phyloP scores from a whole-genome alignment of 306 rosid genomes.

The Fragaria iinumae region DNA sequence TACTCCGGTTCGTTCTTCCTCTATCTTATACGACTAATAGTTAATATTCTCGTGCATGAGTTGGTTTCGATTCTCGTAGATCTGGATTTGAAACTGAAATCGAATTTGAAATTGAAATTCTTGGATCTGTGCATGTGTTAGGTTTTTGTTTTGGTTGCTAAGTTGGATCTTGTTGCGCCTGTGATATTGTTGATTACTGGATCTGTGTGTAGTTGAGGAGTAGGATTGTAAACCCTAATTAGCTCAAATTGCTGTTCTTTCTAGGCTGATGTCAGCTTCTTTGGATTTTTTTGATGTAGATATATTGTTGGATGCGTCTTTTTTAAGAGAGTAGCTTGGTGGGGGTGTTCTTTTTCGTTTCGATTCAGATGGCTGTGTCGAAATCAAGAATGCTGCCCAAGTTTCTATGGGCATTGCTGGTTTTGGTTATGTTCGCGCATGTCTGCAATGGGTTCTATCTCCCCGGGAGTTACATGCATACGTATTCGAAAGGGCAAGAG shows the following conservation, averaged over 20 bases:
- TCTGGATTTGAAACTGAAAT: background rate
- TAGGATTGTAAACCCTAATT: background rate
- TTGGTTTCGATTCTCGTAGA: background rate
- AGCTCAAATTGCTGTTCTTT: background rate
- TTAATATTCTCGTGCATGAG: background rate
- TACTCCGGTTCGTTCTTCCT: conserved; percentile 6
- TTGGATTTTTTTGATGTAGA: conserved; percentile 35
- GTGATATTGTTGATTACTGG: background rate
- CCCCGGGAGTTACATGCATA: conserved; percentile 93
- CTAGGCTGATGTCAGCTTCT: conserved; percentile 16
- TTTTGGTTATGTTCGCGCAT: conserved; percentile 28
- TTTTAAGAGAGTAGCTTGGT: conserved; percentile 21
- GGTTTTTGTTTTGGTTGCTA: background rate
- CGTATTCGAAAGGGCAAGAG: conserved; percentile 51
- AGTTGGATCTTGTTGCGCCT: background rate
- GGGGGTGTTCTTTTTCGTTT: conserved; percentile 20
- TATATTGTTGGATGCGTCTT: conserved; percentile 37
- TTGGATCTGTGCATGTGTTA: background rate
- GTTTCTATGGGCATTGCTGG: conserved; percentile 35
- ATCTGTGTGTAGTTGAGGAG: conserved; percentile 5
- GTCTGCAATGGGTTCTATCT: conserved; percentile 69
- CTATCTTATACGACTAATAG: background rate
- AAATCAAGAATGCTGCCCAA: conserved; percentile 32
- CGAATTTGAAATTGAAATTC: background rate
- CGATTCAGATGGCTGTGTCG: conserved; percentile 43